A percentile compares a stretch with the other conserved stretches of the same genome.
Evolutionary conservation across 2,329 filamentous ascomycete species (phyloP).

Genomic region (Paecilomyces sp.): DNA sequence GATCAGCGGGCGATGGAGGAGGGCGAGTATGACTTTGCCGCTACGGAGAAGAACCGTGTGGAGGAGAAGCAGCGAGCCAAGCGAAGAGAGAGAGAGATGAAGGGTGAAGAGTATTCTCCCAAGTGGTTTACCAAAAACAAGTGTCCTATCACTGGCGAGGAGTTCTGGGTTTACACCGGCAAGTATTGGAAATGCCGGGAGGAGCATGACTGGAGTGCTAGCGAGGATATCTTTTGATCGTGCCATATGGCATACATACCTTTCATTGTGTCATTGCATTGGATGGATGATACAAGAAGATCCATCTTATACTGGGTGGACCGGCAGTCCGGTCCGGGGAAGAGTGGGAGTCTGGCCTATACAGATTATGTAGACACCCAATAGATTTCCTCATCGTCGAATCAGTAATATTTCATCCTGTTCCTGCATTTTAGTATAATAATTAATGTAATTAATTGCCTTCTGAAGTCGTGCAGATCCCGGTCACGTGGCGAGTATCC

Average conservation of each 20-base stretch:
- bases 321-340: not conserved
- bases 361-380: not conserved
- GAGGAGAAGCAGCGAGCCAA: constrained; percentile 84
- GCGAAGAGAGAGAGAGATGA: constrained; percentile 63
- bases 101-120: constrained; percentile 73
- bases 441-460: not conserved
- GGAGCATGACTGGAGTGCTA: constrained; percentile 59
- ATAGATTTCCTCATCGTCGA: not conserved
- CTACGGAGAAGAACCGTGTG: constrained; percentile 85
- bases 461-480: not conserved
- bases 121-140: constrained; percentile 73
- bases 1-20: constrained; percentile 99
- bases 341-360: not conserved
- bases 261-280: not conserved
- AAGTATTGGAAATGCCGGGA: constrained; percentile 74
- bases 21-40: constrained; percentile 90
- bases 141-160: constrained; percentile 76
- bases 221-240: constrained; percentile 64
- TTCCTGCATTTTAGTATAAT: too few species aligned
- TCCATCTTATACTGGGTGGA: not conserved
- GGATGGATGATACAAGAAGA: not conserved
- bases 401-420: not conserved
- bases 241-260: not conserved
- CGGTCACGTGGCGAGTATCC: not conserved
- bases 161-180: constrained; percentile 83